Conservation (phyloP, 345 rosid species). For the Syzygium grande region DNA sequence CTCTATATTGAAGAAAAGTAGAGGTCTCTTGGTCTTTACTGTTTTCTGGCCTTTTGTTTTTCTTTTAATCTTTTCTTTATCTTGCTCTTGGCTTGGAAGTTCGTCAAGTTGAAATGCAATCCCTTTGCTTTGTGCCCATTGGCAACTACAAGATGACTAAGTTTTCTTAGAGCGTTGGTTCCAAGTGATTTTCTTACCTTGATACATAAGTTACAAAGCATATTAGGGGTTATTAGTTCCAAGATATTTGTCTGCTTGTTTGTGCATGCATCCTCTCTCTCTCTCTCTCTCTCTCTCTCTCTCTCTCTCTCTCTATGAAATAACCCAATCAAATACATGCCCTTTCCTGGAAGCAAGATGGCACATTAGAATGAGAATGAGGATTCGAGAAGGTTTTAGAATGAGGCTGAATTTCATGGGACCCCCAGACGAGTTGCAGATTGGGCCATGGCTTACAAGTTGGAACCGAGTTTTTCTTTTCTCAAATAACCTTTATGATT, state of each 20-base stretch:
- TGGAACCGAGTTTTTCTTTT: neutral
- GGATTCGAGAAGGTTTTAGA: neutral
- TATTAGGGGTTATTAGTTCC: neutral
- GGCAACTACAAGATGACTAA: neutral
- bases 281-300: neutral
- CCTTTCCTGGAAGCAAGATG: neutral
- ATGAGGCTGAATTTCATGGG: neutral
- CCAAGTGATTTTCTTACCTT: neutral
- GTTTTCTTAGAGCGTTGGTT: neutral
- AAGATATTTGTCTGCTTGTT: neutral
- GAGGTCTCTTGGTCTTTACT: neutral
- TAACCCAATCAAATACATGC: neutral
- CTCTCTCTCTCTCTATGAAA: neutral
- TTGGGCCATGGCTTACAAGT: neutral
- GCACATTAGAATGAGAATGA: neutral
- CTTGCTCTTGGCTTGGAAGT: neutral
- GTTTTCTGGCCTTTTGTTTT: neutral
- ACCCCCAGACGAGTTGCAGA: neutral
- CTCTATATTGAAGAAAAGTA: neutral
- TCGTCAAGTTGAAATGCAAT: neutral
- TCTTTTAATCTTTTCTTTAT: neutral
- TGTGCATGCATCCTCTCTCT: neutral
- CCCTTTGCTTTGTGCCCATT: neutral
- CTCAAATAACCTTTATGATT: neutral
- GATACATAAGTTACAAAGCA: neutral